Evolutionary conservation across 2,329 filamentous ascomycete genomes (phyloP), one percentile per base, ranked within the genome.

Genomic region (Cephalotrichum gorgonifer): DNA sequence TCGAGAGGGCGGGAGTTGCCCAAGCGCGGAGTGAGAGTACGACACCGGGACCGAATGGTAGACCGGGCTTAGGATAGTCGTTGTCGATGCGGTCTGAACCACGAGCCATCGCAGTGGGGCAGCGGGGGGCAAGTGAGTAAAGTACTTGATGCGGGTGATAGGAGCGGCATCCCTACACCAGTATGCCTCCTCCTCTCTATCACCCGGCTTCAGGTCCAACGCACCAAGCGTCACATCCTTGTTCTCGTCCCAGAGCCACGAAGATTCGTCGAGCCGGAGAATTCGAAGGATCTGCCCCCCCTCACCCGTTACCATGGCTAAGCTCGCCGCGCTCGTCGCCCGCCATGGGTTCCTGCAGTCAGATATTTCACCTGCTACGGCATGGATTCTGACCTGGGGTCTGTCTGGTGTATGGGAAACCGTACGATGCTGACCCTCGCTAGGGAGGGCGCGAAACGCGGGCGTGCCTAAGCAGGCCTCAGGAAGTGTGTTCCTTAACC

Each of bases 281-380:
- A 88, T 58, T 2, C 76, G 75, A 9, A 88, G 63, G 1, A 76
- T 63, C 54, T 82, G 75, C 1, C 79, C 77, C 14, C 71, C 73
- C 44, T 73, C 69, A n/a, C 83, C 83, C 2, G 73, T 67, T 5
- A 67, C 72, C 56, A 66, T 73, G 53, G 68, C 76, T 52, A 73
- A 67, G 55, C 67, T 61, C 2, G 66, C 62, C 12, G 62, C 61
- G 15, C 38, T 57, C 60, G 1, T 50, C 54, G 28, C 54, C 43
- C 28, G 48, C 57, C 26, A 20, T 3, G 58, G 55, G 17, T 61
- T 50, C 35, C 63, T 67, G 17, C 64, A 52, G 53, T 78, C 67
- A 2, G 66, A 61, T 53, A 79, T 70, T 50, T 77, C 73, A 1
- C 82, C 82, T 26, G 79, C 48, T 3, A 59, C 17, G 14, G n/a